Conservation (phyloP, 805 yeast species). For the Candida suzukii region DNA sequence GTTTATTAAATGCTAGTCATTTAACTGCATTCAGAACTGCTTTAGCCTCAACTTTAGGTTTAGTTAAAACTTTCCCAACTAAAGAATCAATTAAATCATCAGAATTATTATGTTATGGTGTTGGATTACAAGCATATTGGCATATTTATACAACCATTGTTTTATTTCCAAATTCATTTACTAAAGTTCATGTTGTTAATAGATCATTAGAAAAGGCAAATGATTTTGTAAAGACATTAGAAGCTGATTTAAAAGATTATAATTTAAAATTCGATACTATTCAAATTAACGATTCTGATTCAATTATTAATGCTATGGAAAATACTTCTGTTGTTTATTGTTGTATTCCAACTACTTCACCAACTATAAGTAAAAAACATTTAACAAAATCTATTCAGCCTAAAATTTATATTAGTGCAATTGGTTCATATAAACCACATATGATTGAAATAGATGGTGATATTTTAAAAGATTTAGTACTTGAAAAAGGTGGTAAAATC, state of each 20-base stretch:
- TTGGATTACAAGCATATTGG: constrained; percentile 63
- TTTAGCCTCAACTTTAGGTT: constrained; percentile 42
- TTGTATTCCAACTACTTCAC: constrained; percentile 50
- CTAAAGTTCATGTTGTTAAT: constrained; percentile 37
- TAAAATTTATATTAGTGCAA: constrained; percentile 43
- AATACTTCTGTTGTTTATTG: constrained; percentile 46
- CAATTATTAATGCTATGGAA: constrained; percentile 21
- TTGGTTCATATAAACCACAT: constrained; percentile 63
- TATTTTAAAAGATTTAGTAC: constrained; percentile 28
- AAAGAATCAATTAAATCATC: constrained; percentile 8
- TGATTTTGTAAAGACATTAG: constrained; percentile 19
- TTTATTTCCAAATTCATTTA: constrained; percentile 30
- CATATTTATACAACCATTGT: constrained; percentile 39
- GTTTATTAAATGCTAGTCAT: constrained; percentile 50
- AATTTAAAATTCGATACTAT: constrained; percentile 15
- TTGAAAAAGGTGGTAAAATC: constrained; percentile 32
- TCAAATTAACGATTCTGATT: constrained; percentile 10
- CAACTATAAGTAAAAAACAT: constrained; percentile 30
- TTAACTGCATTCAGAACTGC: constrained; percentile 67
- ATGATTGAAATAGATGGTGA: constrained; percentile 55
- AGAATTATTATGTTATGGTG: constrained; percentile 41
- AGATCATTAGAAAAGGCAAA: constrained; percentile 36
- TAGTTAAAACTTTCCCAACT: constrained; percentile 29
- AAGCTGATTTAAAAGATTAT: constrained; percentile 21
- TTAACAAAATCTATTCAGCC: constrained; percentile 16